Percentiles rank a stretch among this genome's conserved stretches.
Evolutionary conservation across 2,329 filamentous ascomycete genomes (phyloP).

Genomic region (Paramyrothecium sp.): DNA sequence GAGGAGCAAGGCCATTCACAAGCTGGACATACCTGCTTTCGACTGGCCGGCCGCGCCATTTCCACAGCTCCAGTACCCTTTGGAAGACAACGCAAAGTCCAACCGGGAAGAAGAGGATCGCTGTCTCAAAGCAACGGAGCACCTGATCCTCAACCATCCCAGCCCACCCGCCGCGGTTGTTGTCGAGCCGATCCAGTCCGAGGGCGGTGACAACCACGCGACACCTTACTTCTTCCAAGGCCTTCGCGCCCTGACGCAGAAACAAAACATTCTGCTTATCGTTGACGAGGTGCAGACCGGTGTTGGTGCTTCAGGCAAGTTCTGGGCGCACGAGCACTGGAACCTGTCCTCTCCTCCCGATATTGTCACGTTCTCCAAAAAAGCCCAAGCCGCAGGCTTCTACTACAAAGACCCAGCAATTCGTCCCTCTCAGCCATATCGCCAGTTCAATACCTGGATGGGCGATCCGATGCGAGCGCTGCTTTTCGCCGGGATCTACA

Average conservation of each 20-base stretch:
- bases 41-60: conserved; percentile 93
- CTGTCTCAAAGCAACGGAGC: conserved; percentile 77
- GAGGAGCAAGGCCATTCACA: conserved; percentile 88
- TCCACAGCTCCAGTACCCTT: conserved; percentile 78
- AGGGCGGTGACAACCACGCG: conserved; percentile 91
- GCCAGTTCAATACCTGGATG: conserved; percentile 97
- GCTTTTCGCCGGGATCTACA: conserved; percentile 78
- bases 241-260: conserved; percentile 73
- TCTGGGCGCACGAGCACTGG: conserved; percentile 97
- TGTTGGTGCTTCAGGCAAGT: conserved; percentile 84
- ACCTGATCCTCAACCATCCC: conserved; percentile 73
- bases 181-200: conserved; percentile 86
- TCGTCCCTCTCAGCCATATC: conserved; percentile 84
- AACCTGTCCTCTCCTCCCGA: conserved; percentile 73
- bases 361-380: conserved; percentile 93
- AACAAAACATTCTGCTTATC: conserved; percentile 76
- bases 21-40: conserved; percentile 88
- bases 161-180: conserved; percentile 76
- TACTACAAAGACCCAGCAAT: conserved; percentile 79
- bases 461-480: conserved; percentile 81
- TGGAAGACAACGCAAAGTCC: conserved; percentile 72
- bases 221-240: conserved; percentile 80
- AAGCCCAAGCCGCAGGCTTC: conserved; percentile 88
- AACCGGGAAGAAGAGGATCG: conserved; percentile 76
- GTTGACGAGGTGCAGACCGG: conserved; percentile 92